These are phyloP conservation scores for Microcyclospora tardicrescens DNA, from an alignment of 2,329 filamentous ascomycete species.

Conservation along the genomic window DNA sequence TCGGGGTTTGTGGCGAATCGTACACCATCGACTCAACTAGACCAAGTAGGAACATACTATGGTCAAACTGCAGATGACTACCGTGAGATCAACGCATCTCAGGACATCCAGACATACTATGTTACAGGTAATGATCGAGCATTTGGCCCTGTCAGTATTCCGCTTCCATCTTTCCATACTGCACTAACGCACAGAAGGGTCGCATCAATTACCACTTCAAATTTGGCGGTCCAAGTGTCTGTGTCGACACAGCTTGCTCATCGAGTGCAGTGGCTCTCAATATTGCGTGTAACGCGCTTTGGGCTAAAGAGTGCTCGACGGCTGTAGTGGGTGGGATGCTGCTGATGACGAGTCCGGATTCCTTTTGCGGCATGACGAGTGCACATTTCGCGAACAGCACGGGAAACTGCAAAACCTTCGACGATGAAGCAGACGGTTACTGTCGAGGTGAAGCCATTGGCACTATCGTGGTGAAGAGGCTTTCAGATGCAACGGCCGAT, in stretches of 20 bases:
- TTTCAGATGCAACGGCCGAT: constrained; percentile 21
- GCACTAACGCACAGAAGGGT: background rate
- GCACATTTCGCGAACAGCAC: constrained; percentile 12
- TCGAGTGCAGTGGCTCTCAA: constrained; percentile 12
- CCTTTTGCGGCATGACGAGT: constrained; percentile 9
- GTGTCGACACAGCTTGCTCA: constrained; percentile 21
- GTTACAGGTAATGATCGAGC: constrained; percentile 14
- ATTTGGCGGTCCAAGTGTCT: constrained; percentile 15
- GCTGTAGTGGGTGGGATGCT: constrained; percentile 15
- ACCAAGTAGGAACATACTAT: constrained; percentile 23
- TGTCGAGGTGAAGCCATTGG: constrained; percentile 19
- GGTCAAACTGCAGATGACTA: constrained; percentile 24
- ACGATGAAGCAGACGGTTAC: constrained; percentile 18
- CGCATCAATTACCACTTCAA: constrained; percentile 15
- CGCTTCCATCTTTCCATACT: constrained; percentile 1
- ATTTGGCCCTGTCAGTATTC: constrained; percentile 12
- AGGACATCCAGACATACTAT: constrained; percentile 16
- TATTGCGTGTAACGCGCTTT: constrained; percentile 11
- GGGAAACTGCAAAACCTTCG: constrained; percentile 15
- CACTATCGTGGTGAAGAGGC: constrained; percentile 18
- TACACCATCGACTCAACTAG: constrained; percentile 16
- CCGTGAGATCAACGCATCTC: constrained; percentile 15
- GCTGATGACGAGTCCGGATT: constrained; percentile 13
- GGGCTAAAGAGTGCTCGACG: constrained; percentile 11
- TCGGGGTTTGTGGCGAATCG: constrained; percentile 12